Evolutionary conservation across 768 basidiomycete genomes (phyloP), one percentile per base, ranked within the genome.

Genomic region (Rhodotorula paludigena): DNA sequence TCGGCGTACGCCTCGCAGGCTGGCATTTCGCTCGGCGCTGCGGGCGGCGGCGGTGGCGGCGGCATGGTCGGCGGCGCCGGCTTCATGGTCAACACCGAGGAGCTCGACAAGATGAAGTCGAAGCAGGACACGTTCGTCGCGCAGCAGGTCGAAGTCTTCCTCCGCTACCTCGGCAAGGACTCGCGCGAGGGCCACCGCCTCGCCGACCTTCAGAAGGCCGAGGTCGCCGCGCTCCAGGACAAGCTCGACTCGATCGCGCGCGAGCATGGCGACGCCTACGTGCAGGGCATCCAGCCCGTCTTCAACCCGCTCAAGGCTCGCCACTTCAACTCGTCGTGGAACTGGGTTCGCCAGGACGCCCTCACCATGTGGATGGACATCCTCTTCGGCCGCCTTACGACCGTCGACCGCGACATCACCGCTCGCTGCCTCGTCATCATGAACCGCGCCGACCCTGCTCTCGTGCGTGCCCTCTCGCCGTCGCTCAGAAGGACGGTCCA

Each of bases 251-350:
- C 85, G 66, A 91, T 99, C 77, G 81, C 85, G 52, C 83, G 85
- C 69, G 96, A 99, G 77, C 96, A 99, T 73, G 96, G 96, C 36
- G 93, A 98, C 63, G 78, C 82, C 0, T 99, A 99, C 79, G 82
- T 98, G 66, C 88, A 93, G 39, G 96, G 96, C 51, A 93, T 98
- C 68, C 89, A 93, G 76, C 96, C 96, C 16, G 83, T 85, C 64
- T 99, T 99, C 79, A 90, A 94, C 76, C 87, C 90, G 5, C 82
- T 97, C 75, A 98, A 99, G 80, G 96, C 93, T 20, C 89, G 96
- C 53, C 92, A 88, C 77, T 98, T 99, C 82, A 93, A 98, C 77
- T 98, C 94, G 4, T 92, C 89, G 11, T 99, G 94, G 96, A 99
- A 99, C 77, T 99, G 96, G 96, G 94, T 89, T 52, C 87, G 94